Conservation (phyloP, 805 yeast genomes). For the Suhomyces sp. region DNA sequence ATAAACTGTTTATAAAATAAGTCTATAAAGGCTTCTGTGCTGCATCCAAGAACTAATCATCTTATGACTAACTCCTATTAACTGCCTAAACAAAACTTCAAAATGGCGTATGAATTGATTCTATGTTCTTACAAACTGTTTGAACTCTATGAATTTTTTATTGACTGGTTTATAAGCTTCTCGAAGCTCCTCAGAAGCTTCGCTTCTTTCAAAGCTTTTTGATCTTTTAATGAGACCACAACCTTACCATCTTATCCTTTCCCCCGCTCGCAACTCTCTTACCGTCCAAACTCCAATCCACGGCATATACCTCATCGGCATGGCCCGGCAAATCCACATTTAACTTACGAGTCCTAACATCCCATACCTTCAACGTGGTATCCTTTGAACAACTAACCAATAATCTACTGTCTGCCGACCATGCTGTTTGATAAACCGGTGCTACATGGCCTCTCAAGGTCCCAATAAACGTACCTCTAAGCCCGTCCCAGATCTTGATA, state of each 20-base stretch:
- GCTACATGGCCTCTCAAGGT: slow-evolving; percentile 97
- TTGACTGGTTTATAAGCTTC: background rate
- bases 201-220: background rate
- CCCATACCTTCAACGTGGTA: slow-evolving; percentile 96
- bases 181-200: too few species aligned
- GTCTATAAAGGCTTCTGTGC: too few species aligned
- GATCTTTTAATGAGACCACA: slow-evolving; percentile 78
- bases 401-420: slow-evolving; percentile 93
- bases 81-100: too few species aligned
- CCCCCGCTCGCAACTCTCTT: slow-evolving; percentile 95
- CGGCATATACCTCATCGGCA: slow-evolving; percentile 91
- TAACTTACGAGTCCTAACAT: slow-evolving; percentile 78
- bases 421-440: slow-evolving; percentile 94
- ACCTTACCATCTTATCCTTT: slow-evolving; percentile 87
- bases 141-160: too few species aligned
- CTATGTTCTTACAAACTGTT: too few species aligned
- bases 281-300: slow-evolving; percentile 98
- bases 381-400: slow-evolving; percentile 94
- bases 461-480: slow-evolving; percentile 83
- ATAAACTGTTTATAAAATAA: too few species aligned
- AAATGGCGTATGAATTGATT: too few species aligned
- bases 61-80: too few species aligned
- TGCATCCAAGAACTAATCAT: too few species aligned
- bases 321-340: slow-evolving; percentile 94
- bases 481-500: slow-evolving; percentile 93